These are phyloP conservation scores for Yarrowia bubula DNA, from an alignment of 805 yeast species.

Conservation along the genomic window DNA sequence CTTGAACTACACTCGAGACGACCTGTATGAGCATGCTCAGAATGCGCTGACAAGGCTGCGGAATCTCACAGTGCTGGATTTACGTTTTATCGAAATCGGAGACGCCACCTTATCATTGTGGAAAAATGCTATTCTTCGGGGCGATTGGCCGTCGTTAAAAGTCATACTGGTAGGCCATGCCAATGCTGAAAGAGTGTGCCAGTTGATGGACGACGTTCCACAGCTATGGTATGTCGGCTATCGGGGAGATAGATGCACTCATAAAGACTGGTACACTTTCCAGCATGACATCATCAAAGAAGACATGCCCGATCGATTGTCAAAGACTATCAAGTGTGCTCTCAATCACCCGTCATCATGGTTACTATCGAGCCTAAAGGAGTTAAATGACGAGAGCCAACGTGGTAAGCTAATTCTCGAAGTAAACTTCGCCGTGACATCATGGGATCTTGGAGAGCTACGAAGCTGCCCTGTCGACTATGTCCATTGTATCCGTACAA, in stretches of 20 bases:
- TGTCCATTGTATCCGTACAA: slow-evolving; percentile 6
- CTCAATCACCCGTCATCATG: slow-evolving; percentile 9
- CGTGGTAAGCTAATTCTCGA: slow-evolving; percentile 1
- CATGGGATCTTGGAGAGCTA: slow-evolving; percentile 2
- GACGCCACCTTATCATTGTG: neutral
- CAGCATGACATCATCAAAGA: neutral
- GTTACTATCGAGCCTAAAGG: slow-evolving; percentile 8
- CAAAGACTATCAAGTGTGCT: neutral
- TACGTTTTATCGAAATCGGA: neutral
- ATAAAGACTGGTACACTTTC: slow-evolving; percentile 11
- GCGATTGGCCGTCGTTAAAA: neutral
- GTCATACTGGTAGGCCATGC: neutral
- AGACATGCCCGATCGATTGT: neutral
- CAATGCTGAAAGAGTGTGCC: neutral
- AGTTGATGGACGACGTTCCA: neutral
- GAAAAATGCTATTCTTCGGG: slow-evolving; percentile 12
- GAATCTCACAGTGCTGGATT: slow-evolving; percentile 1
- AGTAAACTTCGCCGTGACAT: neutral
- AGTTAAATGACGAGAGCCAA: neutral
- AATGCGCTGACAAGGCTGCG: neutral
- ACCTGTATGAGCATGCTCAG: neutral
- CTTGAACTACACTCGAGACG: neutral
- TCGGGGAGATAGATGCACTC: neutral
- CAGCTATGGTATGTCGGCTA: slow-evolving; percentile 15
- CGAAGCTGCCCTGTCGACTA: neutral